Evolutionary conservation across 2,329 filamentous ascomycete species (phyloP).

Genomic region (Laburnicola sp.): DNA sequence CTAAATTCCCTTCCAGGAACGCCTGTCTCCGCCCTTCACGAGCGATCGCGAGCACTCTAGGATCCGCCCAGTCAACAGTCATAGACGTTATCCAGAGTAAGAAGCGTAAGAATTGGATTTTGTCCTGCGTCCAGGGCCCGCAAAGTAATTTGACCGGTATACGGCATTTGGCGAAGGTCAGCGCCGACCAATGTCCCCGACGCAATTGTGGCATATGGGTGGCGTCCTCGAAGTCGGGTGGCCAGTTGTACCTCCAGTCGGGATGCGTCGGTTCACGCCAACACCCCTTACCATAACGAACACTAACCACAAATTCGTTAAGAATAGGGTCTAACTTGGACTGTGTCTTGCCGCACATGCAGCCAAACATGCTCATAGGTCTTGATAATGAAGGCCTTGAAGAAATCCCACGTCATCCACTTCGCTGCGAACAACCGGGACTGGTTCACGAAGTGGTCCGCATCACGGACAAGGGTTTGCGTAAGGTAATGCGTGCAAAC

Average conservation of each 20-base stretch:
- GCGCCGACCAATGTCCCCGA: slow-evolving; percentile 29
- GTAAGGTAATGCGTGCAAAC: slow-evolving; percentile 32
- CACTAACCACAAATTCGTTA: no score
- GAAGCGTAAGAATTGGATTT: slow-evolving; percentile 36
- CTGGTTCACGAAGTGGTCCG: slow-evolving; percentile 23
- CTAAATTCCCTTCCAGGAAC: slow-evolving; percentile 31
- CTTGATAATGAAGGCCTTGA: slow-evolving; percentile 27
- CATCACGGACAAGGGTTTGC: slow-evolving; percentile 9
- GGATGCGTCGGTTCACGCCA: no score
- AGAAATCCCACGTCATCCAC: slow-evolving; percentile 43
- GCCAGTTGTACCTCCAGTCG: slow-evolving; percentile 29
- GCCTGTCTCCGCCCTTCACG: slow-evolving; percentile 29
- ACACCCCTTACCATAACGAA: no score
- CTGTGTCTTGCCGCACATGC: slow-evolving; percentile 30
- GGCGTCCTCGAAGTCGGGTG: slow-evolving; percentile 33
- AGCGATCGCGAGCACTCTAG: slow-evolving; percentile 12
- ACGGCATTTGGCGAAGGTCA: slow-evolving; percentile 35
- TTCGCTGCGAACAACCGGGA: slow-evolving; percentile 30
- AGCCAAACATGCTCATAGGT: slow-evolving; percentile 25
- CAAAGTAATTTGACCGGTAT: slow-evolving; percentile 34
- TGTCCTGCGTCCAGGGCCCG: slow-evolving; percentile 33
- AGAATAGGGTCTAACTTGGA: no score
- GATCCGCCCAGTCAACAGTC: slow-evolving; percentile 37
- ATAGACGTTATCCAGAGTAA: slow-evolving; percentile 36
- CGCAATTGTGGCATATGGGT: slow-evolving; percentile 32